Percentiles rank a stretch among this genome's conserved stretches.
phyloP scores from a whole-genome alignment of 176 grass and related monocot species.

The Bonia amplexicaulis region DNA sequence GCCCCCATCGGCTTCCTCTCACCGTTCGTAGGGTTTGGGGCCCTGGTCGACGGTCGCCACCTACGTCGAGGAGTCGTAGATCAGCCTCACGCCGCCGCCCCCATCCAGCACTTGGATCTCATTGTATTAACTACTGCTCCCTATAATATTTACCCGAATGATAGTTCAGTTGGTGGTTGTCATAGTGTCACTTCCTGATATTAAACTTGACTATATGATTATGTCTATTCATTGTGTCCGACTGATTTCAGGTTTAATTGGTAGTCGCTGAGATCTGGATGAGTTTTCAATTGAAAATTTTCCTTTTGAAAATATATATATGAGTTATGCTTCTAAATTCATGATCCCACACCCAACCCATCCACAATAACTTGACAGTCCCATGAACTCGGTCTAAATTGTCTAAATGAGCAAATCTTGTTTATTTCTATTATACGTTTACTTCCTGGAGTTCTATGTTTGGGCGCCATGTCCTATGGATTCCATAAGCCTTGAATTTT shows the following conservation, averaged over 20 bases:
- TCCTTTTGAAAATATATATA: not conserved
- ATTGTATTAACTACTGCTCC: not conserved
- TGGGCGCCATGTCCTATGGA: no score
- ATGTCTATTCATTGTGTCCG: not conserved
- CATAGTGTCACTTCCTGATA: not conserved
- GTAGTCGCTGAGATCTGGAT: not conserved
- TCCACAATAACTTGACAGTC: not conserved
- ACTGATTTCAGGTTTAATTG: not conserved
- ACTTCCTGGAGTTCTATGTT: no score
- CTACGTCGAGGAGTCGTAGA: no score
- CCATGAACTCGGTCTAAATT: not conserved
- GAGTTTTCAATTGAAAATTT: not conserved
- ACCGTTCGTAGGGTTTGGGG: no score
- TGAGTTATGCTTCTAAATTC: not conserved
- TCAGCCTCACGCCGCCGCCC: no score
- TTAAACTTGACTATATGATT: not conserved
- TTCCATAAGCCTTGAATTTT: no score
- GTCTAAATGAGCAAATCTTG: not conserved
- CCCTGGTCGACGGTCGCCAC: no score
- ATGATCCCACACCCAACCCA: not conserved
- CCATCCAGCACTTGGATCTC: no score
- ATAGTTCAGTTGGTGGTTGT: not conserved
- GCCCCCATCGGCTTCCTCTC: no score
- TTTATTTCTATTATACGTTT: not conserved
- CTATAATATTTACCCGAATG: not conserved